Evolutionary conservation across 495 filamentous ascomycete species (phyloP).

Genomic region (Penicillium soppii): DNA sequence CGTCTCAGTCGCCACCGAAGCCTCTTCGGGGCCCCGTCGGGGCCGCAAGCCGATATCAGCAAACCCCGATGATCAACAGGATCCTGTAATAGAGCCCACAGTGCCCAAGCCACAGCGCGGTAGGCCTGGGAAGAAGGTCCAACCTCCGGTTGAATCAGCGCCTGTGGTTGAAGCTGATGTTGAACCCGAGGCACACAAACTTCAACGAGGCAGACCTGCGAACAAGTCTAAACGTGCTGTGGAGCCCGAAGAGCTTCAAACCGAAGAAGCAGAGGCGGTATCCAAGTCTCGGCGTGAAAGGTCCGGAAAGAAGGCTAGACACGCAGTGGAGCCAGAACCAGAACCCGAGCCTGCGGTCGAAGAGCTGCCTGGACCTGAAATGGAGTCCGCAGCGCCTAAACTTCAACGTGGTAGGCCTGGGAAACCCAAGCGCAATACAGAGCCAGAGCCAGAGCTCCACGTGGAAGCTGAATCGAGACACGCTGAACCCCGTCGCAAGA

Average conservation of each 20-base stretch:
- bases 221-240: neutral
- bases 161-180: neutral
- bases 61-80: conserved; percentile 8
- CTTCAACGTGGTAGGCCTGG: conserved; percentile 16
- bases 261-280: no score
- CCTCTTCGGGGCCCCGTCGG: conserved; percentile 2
- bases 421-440: conserved; percentile 10
- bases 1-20: conserved; percentile 2
- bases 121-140: conserved; percentile 6
- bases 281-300: conserved; percentile 2
- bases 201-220: conserved; percentile 5
- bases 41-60: conserved; percentile 4
- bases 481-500: conserved; percentile 24
- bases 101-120: conserved; percentile 5
- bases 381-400: conserved; percentile 2
- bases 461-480: conserved; percentile 10
- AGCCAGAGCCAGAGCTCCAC: conserved; percentile 10
- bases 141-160: conserved; percentile 5
- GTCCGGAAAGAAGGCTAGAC: conserved; percentile 3
- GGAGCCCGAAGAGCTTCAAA: conserved; percentile 8
- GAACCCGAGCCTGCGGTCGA: conserved; percentile 1
- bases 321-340: conserved; percentile 3
- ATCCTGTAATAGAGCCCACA: conserved; percentile 6
- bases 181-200: neutral
- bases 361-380: conserved; percentile 3